phyloP scores from a whole-genome alignment of 1,284 basidiomycete species.

The Trametes polyzona region DNA sequence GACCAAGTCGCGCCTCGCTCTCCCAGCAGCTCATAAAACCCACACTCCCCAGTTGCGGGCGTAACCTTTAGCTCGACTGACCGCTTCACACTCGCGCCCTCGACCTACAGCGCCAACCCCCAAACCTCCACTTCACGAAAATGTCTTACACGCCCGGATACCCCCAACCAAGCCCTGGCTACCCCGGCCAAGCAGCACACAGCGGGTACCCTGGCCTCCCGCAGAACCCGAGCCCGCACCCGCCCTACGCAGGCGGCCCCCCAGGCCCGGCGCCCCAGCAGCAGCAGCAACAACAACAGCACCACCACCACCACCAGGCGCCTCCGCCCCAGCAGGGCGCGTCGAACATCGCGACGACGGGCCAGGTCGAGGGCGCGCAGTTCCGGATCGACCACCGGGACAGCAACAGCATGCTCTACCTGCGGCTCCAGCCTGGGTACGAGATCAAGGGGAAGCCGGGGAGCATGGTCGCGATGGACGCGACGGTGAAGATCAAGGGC shows the following conservation, averaged over 20 bases:
- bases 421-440: constrained; percentile 34
- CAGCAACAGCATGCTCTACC: constrained; percentile 37
- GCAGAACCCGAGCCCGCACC: too few species aligned
- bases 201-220: background rate
- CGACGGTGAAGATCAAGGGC: constrained; percentile 36
- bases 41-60: too few species aligned
- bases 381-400: constrained; percentile 38
- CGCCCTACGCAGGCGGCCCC: too few species aligned
- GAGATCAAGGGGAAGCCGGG: constrained; percentile 38
- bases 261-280: background rate
- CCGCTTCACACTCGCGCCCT: background rate
- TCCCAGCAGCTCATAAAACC: too few species aligned
- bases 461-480: constrained; percentile 40
- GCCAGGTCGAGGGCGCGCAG: constrained; percentile 34
- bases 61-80: too few species aligned
- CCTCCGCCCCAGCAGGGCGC: background rate
- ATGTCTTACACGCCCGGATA: background rate
- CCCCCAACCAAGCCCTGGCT: background rate
- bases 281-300: background rate
- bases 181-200: constrained; percentile 5
- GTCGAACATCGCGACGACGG: constrained; percentile 27
- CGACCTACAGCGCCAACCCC: background rate
- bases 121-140: background rate
- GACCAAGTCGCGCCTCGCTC: too few species aligned
- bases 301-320: background rate